A percentile compares a stretch with the other conserved stretches of the same genome.
Evolutionary conservation across 2,329 filamentous ascomycete species (phyloP).

Genomic region (Paraconiothyrium sp.): DNA sequence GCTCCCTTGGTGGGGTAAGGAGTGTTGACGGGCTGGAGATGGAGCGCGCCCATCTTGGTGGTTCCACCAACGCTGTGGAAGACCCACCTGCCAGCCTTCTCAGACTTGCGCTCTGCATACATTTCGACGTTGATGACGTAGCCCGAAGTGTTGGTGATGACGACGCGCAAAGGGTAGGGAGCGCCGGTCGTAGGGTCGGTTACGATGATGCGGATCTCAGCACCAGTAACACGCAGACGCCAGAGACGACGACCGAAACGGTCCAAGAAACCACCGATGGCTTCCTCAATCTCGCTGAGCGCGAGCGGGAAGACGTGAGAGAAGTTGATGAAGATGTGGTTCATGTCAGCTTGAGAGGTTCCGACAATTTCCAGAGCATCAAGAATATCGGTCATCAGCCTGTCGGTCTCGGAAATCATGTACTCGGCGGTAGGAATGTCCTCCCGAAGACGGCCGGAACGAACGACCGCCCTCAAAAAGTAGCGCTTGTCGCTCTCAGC

Average conservation of each 20-base stretch:
- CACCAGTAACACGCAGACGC: conserved; percentile 95
- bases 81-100: conserved; percentile 92
- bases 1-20: conserved; percentile 99
- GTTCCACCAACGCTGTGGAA: conserved; percentile 98
- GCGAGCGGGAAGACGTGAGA: conserved; percentile 93
- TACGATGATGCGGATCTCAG: conserved; percentile 98
- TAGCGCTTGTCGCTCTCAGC: conserved; percentile 97
- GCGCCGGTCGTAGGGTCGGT: conserved; percentile 85
- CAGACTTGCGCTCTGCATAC: conserved; percentile 96
- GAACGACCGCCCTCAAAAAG: conserved; percentile 95
- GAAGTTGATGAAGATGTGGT: conserved; percentile 99
- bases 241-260: conserved; percentile 94
- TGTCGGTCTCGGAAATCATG: conserved; percentile 94
- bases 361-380: conserved; percentile 98
- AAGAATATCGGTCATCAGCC: conserved; percentile 96
- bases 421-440: conserved; percentile 99
- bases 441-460: conserved; percentile 91
- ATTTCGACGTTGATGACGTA: conserved; percentile 98
- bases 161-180: conserved; percentile 90
- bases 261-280: conserved; percentile 92
- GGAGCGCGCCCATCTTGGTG: conserved; percentile 94
- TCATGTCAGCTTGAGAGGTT: conserved; percentile 98
- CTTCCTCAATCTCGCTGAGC: conserved; percentile 89
- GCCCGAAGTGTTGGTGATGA: conserved; percentile 97
- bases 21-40: conserved; percentile 87